These are phyloP conservation scores for Chrysosporium keratinophilum DNA, from an alignment of 2,329 filamentous ascomycete genomes.

Conservation along the genomic window DNA sequence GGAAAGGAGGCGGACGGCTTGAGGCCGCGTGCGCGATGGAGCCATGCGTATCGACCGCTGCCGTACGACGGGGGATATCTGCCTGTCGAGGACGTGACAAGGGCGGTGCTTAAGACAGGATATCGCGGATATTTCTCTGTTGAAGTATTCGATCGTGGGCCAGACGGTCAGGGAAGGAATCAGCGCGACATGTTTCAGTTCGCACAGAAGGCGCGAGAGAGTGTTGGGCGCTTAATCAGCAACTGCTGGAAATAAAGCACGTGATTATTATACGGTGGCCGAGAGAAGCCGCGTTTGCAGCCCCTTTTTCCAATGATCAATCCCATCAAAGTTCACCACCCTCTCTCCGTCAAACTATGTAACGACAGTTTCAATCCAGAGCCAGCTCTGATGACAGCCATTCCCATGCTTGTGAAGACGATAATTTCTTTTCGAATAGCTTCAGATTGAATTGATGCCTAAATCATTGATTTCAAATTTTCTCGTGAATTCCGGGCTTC, in stretches of 20 bases:
- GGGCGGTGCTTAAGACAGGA: slow-evolving; percentile 57
- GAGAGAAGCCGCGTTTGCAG: neutral
- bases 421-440: no score
- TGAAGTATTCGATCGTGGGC: slow-evolving; percentile 57
- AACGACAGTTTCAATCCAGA: no score
- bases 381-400: no score
- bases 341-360: no score
- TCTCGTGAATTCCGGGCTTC: no score
- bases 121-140: slow-evolving; percentile 58
- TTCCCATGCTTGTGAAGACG: no score
- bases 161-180: slow-evolving; percentile 42
- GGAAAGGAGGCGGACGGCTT: slow-evolving; percentile 45
- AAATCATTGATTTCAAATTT: no score
- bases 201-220: slow-evolving; percentile 43
- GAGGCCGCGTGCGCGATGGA: slow-evolving; percentile 57
- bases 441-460: no score
- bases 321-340: no score
- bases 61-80: slow-evolving; percentile 63
- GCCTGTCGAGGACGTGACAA: slow-evolving; percentile 54
- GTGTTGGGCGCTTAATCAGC: slow-evolving; percentile 34
- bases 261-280: neutral
- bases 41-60: slow-evolving; percentile 57
- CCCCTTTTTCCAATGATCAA: neutral
- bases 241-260: neutral
- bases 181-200: slow-evolving; percentile 42